phyloP scores from a whole-genome alignment of 2,329 filamentous ascomycete genomes.

The Trichocomaceae sp. region DNA sequence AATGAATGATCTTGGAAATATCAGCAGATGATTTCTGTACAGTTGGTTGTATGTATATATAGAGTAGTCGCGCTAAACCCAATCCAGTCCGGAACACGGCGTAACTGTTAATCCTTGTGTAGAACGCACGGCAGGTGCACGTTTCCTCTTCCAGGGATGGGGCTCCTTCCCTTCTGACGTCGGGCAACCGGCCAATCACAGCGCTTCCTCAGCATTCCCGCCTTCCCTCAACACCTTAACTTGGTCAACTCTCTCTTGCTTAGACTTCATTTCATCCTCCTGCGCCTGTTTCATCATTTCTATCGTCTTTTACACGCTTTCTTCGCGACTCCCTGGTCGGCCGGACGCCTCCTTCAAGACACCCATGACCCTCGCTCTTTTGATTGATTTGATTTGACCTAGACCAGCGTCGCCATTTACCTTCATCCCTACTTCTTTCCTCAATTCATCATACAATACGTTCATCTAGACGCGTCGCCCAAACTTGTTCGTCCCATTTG shows the following conservation, averaged over 20 bases:
- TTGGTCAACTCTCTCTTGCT: background rate
- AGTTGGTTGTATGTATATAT: too few species aligned
- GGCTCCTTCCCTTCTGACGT: background rate
- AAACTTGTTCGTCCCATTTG: background rate
- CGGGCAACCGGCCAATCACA: background rate
- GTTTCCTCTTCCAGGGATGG: too few species aligned
- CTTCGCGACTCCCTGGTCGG: background rate
- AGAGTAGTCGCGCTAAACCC: too few species aligned
- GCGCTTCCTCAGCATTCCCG: background rate
- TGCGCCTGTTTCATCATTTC: background rate
- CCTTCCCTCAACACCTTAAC: too few species aligned
- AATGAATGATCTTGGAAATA: too few species aligned
- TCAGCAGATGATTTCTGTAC: too few species aligned
- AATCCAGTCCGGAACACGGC: too few species aligned
- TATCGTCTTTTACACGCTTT: background rate
- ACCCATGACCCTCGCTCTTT: background rate
- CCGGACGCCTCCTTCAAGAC: slow-evolving; percentile 4
- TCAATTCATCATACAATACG: background rate
- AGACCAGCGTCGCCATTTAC: background rate
- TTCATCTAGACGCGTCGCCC: background rate
- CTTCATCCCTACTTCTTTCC: background rate
- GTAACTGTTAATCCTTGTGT: too few species aligned
- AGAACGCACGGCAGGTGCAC: too few species aligned
- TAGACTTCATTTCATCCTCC: background rate
- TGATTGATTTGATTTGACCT: background rate